A percentile compares a stretch with the other conserved stretches of the same genome.
phyloP scores from a whole-genome alignment of 768 basidiomycete genomes.

The Boletellus emodensis region DNA sequence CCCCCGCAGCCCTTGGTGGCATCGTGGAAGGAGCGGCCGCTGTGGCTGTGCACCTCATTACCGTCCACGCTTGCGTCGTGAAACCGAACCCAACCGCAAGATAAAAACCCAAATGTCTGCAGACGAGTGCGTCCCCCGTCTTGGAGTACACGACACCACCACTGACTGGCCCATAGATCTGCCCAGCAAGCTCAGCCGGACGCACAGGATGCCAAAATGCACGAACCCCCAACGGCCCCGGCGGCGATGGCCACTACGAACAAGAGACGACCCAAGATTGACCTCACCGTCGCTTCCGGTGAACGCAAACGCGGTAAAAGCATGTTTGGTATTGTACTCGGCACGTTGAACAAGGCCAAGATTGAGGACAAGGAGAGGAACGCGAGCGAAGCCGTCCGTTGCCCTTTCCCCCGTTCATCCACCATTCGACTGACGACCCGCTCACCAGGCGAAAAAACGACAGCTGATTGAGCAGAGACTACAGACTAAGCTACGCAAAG shows the following conservation, averaged over 20 bases:
- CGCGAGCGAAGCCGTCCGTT: constrained; percentile 75
- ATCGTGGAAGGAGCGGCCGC: constrained; percentile 6
- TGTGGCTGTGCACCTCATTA: constrained; percentile 22
- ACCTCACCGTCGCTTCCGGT: constrained; percentile 50
- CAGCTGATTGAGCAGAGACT: constrained; percentile 80
- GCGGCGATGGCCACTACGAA: constrained; percentile 40
- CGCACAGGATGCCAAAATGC: constrained; percentile 32
- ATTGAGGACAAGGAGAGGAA: constrained; percentile 80
- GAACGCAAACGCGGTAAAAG: constrained; percentile 82
- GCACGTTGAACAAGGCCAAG: constrained; percentile 84
- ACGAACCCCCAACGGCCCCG: constrained; percentile 42
- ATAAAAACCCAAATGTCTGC: constrained; percentile 43
- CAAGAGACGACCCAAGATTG: constrained; percentile 72
- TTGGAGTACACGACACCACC: background rate
- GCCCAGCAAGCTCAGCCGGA: constrained; percentile 32
- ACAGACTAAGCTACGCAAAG: constrained; percentile 79
- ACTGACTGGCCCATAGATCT: constrained; percentile 18
- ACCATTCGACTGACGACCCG: constrained; percentile 6
- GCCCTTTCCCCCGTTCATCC: background rate
- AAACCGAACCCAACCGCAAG: background rate
- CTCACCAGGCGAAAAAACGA: constrained; percentile 72
- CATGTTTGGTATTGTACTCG: constrained; percentile 81
- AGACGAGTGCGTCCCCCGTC: constrained; percentile 42
- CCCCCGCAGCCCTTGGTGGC: constrained; percentile 16
- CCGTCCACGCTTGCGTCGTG: constrained; percentile 5